Evolutionary conservation across 768 basidiomycete genomes (phyloP), one percentile per base, ranked within the genome.

Genomic region (Mycena filopes): DNA sequence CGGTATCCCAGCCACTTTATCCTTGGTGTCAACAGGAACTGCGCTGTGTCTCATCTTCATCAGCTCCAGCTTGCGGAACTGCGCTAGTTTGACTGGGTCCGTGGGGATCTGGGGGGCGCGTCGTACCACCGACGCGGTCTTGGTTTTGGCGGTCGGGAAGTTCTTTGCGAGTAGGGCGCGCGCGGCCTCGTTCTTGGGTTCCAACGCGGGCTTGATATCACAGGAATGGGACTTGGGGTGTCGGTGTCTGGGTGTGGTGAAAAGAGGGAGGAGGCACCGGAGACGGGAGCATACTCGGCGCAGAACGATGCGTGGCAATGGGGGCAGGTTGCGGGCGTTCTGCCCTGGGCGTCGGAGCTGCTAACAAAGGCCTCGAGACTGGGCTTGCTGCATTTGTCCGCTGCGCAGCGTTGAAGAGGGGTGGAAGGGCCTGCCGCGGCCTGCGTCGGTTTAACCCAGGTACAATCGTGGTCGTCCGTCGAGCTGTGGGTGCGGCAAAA

Each of bases 31-130:
- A 10, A 80, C 86, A 3, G 92, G 86, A 43, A 79, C 69, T 13
- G 94, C 94, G 41, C 80, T 82, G 72, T 91, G 92, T 57, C 89
- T 87, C 83, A 95, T 84, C 72, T 87, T 92, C 84, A 94, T 91
- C 7, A 89, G 72, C 70, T 89, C 86, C 20, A 93, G 72, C 69
- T 86, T 87, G 60, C 83, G 82, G 63, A 82, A 75, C 65, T 87
- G 85, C 1, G 83, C 86, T 23, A 84, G 73, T 68, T 88, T 88
- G 57, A 78, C 81, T 10, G 87, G 83, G 69, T 88, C 84, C 15
- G 79, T 80, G 8, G 85, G 82, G 41, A 74, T 69, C 65, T 80
- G 81, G 38, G 61, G 59, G 65, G 54, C 74, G n/a, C 69, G 76
- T 12, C 66, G 63, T 8, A 58, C 45, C 29, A 58, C 45, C 29